Conservation (phyloP, 306 rosid genomes). For the Senna siamea region DNA sequence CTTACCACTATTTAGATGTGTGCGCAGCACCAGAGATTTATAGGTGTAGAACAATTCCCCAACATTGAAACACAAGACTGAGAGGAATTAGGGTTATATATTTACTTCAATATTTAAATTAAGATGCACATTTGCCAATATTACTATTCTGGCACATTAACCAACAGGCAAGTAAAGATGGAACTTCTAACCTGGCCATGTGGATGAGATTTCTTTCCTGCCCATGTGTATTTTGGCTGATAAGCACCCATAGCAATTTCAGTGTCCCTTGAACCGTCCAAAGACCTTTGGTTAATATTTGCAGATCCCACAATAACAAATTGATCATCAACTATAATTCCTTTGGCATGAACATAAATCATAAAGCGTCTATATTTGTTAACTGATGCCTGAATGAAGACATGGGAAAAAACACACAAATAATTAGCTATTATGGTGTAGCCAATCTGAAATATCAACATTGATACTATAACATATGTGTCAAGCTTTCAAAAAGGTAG, state of each 20-base stretch:
- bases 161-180: neutral
- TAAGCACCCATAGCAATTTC: conserved; percentile 84
- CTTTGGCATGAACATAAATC: conserved; percentile 81
- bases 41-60: neutral
- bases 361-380: conserved; percentile 65
- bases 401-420: conserved; percentile 6
- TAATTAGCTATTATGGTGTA: conserved; percentile 4
- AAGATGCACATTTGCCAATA: neutral
- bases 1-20: too few species aligned
- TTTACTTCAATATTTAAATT: conserved; percentile 11
- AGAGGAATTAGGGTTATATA: conserved; percentile 11
- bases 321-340: conserved; percentile 74
- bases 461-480: neutral
- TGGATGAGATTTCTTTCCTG: conserved; percentile 58
- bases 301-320: conserved; percentile 75
- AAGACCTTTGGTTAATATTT: conserved; percentile 76
- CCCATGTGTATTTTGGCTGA: conserved; percentile 70
- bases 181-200: conserved; percentile 64
- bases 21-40: too few species aligned
- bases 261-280: conserved; percentile 84
- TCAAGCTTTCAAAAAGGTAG: neutral
- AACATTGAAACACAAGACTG: neutral
- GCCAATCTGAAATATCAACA: neutral
- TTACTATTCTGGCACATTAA: conserved; percentile 1
- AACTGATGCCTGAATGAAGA: conserved; percentile 50